Conservation (phyloP, 805 yeast species). For the Zygotorulaspora florentina region DNA sequence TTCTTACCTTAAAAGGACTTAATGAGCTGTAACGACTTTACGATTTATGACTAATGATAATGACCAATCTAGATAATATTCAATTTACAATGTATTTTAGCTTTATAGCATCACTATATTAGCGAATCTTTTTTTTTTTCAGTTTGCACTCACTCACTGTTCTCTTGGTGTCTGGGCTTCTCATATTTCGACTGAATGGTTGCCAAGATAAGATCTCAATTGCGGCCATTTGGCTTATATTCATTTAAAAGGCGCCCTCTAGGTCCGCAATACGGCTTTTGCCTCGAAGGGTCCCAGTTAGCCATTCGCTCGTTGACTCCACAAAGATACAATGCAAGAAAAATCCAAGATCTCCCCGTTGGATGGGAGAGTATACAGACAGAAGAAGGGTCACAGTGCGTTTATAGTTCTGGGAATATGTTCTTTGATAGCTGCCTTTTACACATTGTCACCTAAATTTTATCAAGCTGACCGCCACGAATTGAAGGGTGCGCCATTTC, state of each 20-base stretch:
- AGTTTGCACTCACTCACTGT: no score
- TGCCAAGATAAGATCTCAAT: no score
- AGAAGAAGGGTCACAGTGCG: neutral
- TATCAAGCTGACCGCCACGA: neutral
- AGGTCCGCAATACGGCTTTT: no score
- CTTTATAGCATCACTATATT: no score
- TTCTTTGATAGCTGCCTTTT: neutral
- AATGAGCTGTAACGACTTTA: slow-evolving; percentile 1
- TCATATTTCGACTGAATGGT: no score
- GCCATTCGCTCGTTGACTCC: no score
- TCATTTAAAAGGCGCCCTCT: no score
- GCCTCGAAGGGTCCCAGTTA: no score
- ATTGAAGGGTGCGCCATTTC: neutral
- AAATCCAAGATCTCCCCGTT: neutral
- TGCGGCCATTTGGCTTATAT: no score
- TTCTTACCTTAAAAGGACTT: neutral
- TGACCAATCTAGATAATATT: neutral
- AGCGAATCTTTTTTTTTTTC: no score
- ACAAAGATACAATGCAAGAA: neutral
- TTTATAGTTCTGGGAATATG: neutral
- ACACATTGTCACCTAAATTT: neutral
- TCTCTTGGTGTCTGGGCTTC: no score
- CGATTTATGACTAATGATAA: neutral
- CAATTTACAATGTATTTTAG: neutral
- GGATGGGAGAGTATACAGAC: neutral